Evolutionary conservation across 371 early-diverging fungal genomes (phyloP), one percentile per base, ranked within the genome.

Genomic region (Cokeromyces recurvatus): DNA sequence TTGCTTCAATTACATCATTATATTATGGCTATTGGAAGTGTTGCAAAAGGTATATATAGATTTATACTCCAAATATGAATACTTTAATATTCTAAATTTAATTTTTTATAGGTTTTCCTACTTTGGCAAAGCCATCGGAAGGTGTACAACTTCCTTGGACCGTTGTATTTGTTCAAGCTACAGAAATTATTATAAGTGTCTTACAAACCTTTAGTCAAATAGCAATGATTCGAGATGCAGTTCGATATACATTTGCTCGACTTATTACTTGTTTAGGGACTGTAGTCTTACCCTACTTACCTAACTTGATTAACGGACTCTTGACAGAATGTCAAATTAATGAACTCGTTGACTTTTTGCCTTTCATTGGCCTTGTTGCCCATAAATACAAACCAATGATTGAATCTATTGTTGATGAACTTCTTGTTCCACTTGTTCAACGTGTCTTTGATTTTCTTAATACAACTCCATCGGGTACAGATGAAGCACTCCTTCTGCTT

Each of bases 31-130:
- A 78, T 94, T 32, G 97, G 95, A 34, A 84, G 87, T 44, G 78
- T 95, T 16, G 82, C 85, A 23, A 92, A 93, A 68, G 92, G 84
- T 82, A 64, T n/a, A n/a, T n/a, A n/a, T n/a, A n/a, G n/a, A n/a
- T n/a, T n/a, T n/a, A n/a, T n/a, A n/a, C n/a, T n/a, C n/a, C n/a
- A n/a, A n/a, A n/a, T n/a, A n/a, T n/a, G n/a, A n/a, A n/a, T n/a
- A n/a, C n/a, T n/a, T n/a, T n/a, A n/a, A n/a, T n/a, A n/a, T n/a
- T n/a, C n/a, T n/a, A n/a, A n/a, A n/a, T n/a, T n/a, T n/a, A n/a
- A n/a, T n/a, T n/a, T n/a, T n/a, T n/a, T n/a, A n/a, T n/a, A 81
- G 86, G 91, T n/a, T 92, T 92, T 71, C 93, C 94, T 5, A 84
- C 89, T 34, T 71, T 79, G 27, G 54, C 65, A 37, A 75, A 71